Conservation (phyloP, 1,284 basidiomycete genomes). For the Leucoagaricus sp. region DNA sequence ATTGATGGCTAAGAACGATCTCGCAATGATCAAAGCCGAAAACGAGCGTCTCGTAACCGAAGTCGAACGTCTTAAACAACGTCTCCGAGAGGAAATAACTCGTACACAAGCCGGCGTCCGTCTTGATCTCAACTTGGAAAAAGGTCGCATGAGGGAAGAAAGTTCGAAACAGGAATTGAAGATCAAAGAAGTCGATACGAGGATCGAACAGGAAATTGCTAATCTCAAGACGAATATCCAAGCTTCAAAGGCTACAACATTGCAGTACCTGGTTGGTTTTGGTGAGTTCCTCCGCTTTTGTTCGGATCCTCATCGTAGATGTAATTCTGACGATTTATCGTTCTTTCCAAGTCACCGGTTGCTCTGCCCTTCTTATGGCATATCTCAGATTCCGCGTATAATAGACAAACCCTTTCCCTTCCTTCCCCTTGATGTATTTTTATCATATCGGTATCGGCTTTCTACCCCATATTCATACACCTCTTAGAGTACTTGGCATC, state of each 20-base stretch:
- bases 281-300: conserved; percentile 46
- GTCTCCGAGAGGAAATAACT: conserved; percentile 89
- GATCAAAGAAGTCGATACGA: conserved; percentile 97
- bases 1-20: conserved; percentile 96
- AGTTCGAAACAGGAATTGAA: conserved; percentile 92
- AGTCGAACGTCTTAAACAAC: conserved; percentile 95
- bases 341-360: conserved; percentile 68
- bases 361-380: conserved; percentile 85
- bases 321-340: conserved; percentile 9
- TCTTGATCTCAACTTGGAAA: conserved; percentile 95
- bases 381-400: conserved; percentile 70
- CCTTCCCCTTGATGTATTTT: too few species aligned
- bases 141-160: conserved; percentile 95
- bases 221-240: conserved; percentile 89
- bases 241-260: conserved; percentile 87
- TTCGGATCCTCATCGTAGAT: not conserved
- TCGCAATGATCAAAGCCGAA: conserved; percentile 94
- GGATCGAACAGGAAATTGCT: conserved; percentile 97
- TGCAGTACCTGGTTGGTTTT: conserved; percentile 83
- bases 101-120: conserved; percentile 94
- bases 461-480: not conserved
- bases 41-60: conserved; percentile 92
- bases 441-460: not conserved
- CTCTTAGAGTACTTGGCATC: not conserved
- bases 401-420: conserved; percentile 17